phyloP scores from a whole-genome alignment of 2,329 filamentous ascomycete species.

The Cladophialophora bantiana region DNA sequence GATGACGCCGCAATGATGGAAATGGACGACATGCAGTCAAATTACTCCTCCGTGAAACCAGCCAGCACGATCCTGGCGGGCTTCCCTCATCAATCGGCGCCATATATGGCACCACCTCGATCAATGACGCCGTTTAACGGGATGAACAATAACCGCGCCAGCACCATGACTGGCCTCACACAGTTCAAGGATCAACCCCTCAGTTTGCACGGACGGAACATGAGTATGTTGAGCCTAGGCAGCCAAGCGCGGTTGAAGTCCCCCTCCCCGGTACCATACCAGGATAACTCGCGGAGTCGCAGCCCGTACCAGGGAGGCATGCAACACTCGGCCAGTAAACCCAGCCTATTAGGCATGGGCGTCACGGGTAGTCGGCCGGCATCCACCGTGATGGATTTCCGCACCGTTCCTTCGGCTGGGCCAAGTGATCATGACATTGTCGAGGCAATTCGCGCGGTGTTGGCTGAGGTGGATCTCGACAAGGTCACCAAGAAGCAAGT shows the following conservation, averaged over 20 bases:
- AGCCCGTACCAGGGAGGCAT: conserved; percentile 42
- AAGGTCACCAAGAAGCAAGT: conserved; percentile 99
- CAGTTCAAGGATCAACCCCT: conserved; percentile 68
- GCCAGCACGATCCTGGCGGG: conserved; percentile 86
- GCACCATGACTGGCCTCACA: conserved; percentile 71
- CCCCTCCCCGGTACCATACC: conserved; percentile 47
- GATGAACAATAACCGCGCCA: conserved; percentile 65
- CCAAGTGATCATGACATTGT: conserved; percentile 82
- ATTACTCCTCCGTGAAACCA: conserved; percentile 90
- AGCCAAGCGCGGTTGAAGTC: conserved; percentile 44
- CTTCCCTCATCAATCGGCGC: conserved; percentile 69
- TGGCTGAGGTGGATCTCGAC: conserved; percentile 89
- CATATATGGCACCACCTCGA: conserved; percentile 78
- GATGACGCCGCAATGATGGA: conserved; percentile 76
- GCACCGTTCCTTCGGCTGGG: conserved; percentile 61
- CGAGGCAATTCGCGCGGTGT: conserved; percentile 81
- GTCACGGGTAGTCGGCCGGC: conserved; percentile 58
- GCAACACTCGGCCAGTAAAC: conserved; percentile 50
- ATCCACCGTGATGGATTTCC: conserved; percentile 65
- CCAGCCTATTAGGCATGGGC: conserved; percentile 53
- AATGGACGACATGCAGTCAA: conserved; percentile 97
- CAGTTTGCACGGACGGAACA: conserved; percentile 57
- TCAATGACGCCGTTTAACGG: conserved; percentile 69
- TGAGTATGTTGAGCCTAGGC: conserved; percentile 66
- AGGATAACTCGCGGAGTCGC: conserved; percentile 49